phyloP scores from a whole-genome alignment of 1,284 basidiomycete genomes.

The Tilletia caries region DNA sequence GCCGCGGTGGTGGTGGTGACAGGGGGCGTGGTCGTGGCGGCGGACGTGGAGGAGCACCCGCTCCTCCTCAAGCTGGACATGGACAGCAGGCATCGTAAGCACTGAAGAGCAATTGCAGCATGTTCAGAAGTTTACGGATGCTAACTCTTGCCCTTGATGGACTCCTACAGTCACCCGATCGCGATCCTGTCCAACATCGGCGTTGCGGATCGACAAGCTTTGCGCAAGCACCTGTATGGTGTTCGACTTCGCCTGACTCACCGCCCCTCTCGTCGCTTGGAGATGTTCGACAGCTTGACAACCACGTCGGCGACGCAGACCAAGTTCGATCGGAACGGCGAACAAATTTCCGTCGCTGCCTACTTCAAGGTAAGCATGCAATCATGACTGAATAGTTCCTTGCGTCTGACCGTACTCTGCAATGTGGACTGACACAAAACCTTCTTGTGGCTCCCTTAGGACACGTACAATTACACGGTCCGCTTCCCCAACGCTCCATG shows the following conservation, averaged over 20 bases:
- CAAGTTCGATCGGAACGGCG: neutral
- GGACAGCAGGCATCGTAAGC: neutral
- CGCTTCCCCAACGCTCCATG: constrained; percentile 30
- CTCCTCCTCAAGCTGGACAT: constrained; percentile 17
- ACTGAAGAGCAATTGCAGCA: neutral
- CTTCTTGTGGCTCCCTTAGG: neutral
- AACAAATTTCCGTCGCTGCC: neutral
- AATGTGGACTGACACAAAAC: too few species aligned
- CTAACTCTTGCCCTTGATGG: neutral
- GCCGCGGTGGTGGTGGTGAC: constrained; percentile 26
- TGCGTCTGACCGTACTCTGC: too few species aligned
- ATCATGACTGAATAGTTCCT: too few species aligned
- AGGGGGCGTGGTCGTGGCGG: constrained; percentile 23
- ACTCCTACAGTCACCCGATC: neutral
- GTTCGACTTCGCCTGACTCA: constrained; percentile 31
- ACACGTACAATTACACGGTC: constrained; percentile 32
- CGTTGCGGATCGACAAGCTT: constrained; percentile 26
- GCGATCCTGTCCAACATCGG: constrained; percentile 14
- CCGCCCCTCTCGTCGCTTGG: constrained; percentile 31
- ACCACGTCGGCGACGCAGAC: neutral
- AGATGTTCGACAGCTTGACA: constrained; percentile 23
- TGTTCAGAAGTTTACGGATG: neutral
- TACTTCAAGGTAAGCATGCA: neutral
- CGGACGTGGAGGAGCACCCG: constrained; percentile 22
- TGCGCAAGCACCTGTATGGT: constrained; percentile 31